These are phyloP conservation scores for Coemansia sp. DNA, from an alignment of 192 early-diverging fungal species.

Conservation along the genomic window DNA sequence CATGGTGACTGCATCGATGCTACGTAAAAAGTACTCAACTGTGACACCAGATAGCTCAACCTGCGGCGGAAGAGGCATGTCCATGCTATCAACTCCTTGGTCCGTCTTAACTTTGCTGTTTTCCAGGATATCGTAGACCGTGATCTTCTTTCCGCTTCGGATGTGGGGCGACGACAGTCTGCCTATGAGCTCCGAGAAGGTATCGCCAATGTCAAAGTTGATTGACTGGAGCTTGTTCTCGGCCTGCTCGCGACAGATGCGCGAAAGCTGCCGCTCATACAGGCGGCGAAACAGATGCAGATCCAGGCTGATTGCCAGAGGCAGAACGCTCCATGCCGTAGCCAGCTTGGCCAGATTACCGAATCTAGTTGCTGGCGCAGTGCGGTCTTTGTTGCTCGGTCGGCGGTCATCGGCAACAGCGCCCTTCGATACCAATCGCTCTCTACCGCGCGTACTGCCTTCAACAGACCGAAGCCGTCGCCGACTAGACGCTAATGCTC, in stretches of 20 bases:
- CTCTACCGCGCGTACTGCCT: not conserved
- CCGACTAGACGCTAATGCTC: slow-evolving; percentile 31
- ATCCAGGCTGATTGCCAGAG: slow-evolving; percentile 36
- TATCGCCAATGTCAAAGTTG: slow-evolving; percentile 49
- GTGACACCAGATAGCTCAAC: slow-evolving; percentile 38
- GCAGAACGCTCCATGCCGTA: slow-evolving; percentile 48
- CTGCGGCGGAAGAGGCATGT: slow-evolving; percentile 18
- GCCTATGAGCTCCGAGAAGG: slow-evolving; percentile 41
- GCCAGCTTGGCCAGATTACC: slow-evolving; percentile 32
- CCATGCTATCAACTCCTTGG: slow-evolving; percentile 13
- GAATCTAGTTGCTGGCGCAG: not conserved
- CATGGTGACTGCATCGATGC: slow-evolving; percentile 50
- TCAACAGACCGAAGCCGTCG: slow-evolving; percentile 39
- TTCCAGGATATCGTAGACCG: slow-evolving; percentile 41
- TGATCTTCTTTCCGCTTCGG: slow-evolving; percentile 32
- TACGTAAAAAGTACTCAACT: slow-evolving; percentile 41
- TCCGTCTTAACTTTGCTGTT: slow-evolving; percentile 48
- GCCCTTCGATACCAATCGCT: not conserved
- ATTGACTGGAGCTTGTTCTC: slow-evolving; percentile 51
- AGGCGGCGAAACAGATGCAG: slow-evolving; percentile 36
- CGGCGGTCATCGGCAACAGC: not conserved
- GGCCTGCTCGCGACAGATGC: slow-evolving; percentile 52
- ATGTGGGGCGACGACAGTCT: slow-evolving; percentile 22
- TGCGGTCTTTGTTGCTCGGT: not conserved
- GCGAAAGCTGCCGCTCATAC: slow-evolving; percentile 47